These are phyloP conservation scores for Xylaria longipes DNA, from an alignment of 495 filamentous ascomycete species.

Conservation along the genomic window DNA sequence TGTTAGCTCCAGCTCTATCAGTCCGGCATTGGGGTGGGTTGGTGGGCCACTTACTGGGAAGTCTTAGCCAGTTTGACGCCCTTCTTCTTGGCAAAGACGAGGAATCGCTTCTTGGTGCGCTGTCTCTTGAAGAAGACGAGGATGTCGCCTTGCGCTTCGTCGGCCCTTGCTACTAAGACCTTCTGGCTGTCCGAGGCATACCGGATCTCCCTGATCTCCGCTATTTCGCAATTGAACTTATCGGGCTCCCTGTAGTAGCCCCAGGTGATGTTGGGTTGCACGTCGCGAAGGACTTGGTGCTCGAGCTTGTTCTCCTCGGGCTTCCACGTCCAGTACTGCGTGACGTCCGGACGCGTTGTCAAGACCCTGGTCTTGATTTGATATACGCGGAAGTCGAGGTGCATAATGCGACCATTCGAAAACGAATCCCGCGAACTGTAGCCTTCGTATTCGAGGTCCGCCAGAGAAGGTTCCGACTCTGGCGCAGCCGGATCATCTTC, in stretches of 20 bases:
- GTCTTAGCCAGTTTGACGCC: constrained; percentile 46
- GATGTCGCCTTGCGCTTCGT: constrained; percentile 42
- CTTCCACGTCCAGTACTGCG: constrained; percentile 60
- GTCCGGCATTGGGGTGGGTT: not conserved
- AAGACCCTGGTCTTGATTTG: constrained; percentile 51
- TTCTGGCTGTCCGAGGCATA: constrained; percentile 41
- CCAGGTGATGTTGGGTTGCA: constrained; percentile 48
- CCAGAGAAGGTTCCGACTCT: constrained; percentile 26
- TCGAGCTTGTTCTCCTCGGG: constrained; percentile 45
- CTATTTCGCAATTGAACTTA: constrained; percentile 49
- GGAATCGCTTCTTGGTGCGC: constrained; percentile 54
- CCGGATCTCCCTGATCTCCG: constrained; percentile 47
- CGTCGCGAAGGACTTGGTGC: constrained; percentile 55
- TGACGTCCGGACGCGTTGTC: constrained; percentile 48
- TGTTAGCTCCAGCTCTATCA: constrained; percentile 22
- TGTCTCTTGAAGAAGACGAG: constrained; percentile 53
- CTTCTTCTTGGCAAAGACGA: constrained; percentile 47
- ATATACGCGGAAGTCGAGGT: constrained; percentile 53
- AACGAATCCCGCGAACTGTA: constrained; percentile 54
- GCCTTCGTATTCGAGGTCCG: constrained; percentile 46
- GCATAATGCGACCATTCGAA: constrained; percentile 44
- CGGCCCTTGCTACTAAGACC: constrained; percentile 41
- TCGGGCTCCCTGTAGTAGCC: constrained; percentile 53
- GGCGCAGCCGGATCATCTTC: not conserved
- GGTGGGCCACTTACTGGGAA: constrained; percentile 36